phyloP scores from a whole-genome alignment of 495 filamentous ascomycete genomes.

The Penicillium paradoxum region DNA sequence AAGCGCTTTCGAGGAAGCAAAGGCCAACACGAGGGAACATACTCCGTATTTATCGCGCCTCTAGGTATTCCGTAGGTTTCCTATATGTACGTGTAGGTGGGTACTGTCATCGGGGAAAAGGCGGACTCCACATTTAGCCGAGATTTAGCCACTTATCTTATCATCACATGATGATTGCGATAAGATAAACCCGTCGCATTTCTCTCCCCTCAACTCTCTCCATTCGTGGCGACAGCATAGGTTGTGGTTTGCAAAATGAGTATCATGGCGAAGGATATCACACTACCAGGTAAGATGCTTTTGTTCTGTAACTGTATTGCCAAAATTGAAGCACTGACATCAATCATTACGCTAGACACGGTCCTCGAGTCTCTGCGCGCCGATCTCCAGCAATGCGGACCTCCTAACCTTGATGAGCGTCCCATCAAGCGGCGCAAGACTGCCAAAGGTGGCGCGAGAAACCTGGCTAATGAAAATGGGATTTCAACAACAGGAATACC shows the following conservation, averaged over 20 bases:
- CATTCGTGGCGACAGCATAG: constrained; percentile 7
- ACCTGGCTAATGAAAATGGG: constrained; percentile 18
- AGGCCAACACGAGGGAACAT: no score
- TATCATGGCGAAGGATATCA: constrained; percentile 18
- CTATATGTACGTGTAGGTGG: no score
- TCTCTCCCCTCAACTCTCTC: background rate
- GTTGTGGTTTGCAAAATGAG: constrained; percentile 20
- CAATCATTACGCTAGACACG: constrained; percentile 16
- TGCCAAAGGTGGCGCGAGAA: constrained; percentile 12
- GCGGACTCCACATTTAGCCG: background rate
- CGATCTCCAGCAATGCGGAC: constrained; percentile 17
- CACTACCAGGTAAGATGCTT: constrained; percentile 19
- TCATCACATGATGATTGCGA: background rate
- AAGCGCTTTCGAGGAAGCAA: no score
- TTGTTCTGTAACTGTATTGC: background rate
- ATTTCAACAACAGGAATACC: constrained; percentile 21
- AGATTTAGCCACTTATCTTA: background rate
- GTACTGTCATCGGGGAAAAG: background rate
- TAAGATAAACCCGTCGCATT: background rate
- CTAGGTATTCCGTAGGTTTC: no score
- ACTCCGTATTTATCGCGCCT: no score
- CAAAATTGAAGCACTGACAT: constrained; percentile 7
- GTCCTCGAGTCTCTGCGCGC: constrained; percentile 23
- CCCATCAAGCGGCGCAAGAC: constrained; percentile 38
- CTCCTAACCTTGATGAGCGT: constrained; percentile 13